These are phyloP conservation scores for Yamadazyma spencermartinsiae DNA, from an alignment of 1,139 yeast species.

Conservation along the genomic window DNA sequence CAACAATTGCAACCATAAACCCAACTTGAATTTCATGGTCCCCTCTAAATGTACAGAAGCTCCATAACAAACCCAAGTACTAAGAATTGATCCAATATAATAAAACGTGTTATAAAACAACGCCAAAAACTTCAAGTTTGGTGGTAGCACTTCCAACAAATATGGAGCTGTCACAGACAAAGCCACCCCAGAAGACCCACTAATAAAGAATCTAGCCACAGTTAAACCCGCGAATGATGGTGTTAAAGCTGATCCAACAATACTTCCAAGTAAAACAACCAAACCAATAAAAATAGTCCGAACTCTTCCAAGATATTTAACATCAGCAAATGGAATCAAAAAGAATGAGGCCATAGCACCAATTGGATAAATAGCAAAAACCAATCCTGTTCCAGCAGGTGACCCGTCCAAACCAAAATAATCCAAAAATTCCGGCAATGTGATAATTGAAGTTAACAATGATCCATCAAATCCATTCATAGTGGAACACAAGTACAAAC, in stretches of 20 bases:
- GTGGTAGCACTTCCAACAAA: constrained; percentile 19
- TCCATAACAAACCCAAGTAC: constrained; percentile 21
- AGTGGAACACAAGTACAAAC: constrained; percentile 19
- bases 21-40: constrained; percentile 12
- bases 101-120: constrained; percentile 19
- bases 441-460: constrained; percentile 18
- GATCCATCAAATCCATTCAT: constrained; percentile 23
- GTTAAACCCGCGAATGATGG: constrained; percentile 12
- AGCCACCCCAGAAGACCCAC: constrained; percentile 2
- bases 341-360: constrained; percentile 19
- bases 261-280: constrained; percentile 17
- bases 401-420: constrained; percentile 15
- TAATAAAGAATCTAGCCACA: constrained; percentile 19
- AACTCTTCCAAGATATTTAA: constrained; percentile 14
- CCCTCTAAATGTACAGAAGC: constrained; percentile 14
- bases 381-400: constrained; percentile 21
- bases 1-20: constrained; percentile 14
- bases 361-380: constrained; percentile 21
- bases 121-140: constrained; percentile 16
- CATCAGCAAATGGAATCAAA: constrained; percentile 17
- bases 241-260: constrained; percentile 19
- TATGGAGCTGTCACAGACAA: constrained; percentile 18
- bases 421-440: constrained; percentile 18
- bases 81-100: constrained; percentile 20
- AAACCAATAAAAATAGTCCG: constrained; percentile 16